A percentile compares a stretch with the other conserved stretches of the same genome.
Conservation (phyloP, 2,329 filamentous ascomycete genomes). For the Diaporthe nobilis region DNA sequence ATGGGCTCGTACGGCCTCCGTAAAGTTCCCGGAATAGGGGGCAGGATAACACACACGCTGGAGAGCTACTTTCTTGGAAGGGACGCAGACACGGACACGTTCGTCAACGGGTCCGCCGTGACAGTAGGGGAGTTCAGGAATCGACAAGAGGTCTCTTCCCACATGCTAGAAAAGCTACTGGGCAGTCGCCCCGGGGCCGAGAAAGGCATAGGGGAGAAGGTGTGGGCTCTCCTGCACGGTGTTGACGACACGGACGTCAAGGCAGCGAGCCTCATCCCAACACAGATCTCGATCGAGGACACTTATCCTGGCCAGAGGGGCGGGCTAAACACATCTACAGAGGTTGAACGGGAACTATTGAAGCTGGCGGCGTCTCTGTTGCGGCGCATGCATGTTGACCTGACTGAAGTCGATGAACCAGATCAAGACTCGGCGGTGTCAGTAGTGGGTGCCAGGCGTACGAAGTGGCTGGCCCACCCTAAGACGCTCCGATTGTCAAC, state of each 20-base stretch:
- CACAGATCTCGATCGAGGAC: constrained; percentile 95
- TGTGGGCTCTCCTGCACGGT: constrained; percentile 87
- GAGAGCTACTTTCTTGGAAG: constrained; percentile 67
- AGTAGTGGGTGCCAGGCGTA: constrained; percentile 16
- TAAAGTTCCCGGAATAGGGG: constrained; percentile 88
- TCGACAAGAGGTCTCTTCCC: constrained; percentile 73
- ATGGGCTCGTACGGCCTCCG: constrained; percentile 83
- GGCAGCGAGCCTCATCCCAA: constrained; percentile 78
- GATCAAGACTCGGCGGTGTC: constrained; percentile 51
- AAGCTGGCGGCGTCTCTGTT: constrained; percentile 79
- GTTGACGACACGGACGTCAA: constrained; percentile 83
- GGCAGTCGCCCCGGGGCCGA: constrained; percentile 75
- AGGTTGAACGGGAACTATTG: constrained; percentile 78
- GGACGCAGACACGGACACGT: constrained; percentile 51
- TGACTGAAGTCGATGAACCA: constrained; percentile 68
- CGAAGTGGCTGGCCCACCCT: constrained; percentile 83
- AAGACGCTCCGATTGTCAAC: constrained; percentile 87
- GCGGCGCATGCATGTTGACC: constrained; percentile 82
- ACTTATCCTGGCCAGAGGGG: constrained; percentile 75
- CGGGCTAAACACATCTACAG: constrained; percentile 74
- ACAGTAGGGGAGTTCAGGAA: constrained; percentile 76
- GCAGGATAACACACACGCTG: constrained; percentile 73
- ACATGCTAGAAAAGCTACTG: constrained; percentile 77
- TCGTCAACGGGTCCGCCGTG: constrained; percentile 61
- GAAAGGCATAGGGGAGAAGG: constrained; percentile 77